phyloP scores from a whole-genome alignment of 306 rosid genomes.

The Quercus berberidifolia region DNA sequence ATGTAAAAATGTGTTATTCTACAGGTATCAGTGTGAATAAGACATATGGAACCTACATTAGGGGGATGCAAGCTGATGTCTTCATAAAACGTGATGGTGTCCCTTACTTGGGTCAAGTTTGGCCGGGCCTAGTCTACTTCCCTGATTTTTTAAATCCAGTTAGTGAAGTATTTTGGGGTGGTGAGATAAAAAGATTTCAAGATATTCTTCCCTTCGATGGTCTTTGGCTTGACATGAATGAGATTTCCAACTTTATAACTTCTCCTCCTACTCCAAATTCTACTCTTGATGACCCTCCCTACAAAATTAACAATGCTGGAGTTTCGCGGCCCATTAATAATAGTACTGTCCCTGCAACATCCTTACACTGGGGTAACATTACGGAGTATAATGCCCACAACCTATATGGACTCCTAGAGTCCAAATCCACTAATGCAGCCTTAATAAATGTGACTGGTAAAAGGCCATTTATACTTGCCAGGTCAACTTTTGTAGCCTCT shows the following conservation, averaged over 20 bases:
- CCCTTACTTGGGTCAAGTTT: conserved; percentile 73
- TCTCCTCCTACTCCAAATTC: conserved; percentile 49
- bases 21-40: conserved; percentile 68
- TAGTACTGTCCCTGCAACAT: conserved; percentile 56
- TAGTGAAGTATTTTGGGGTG: conserved; percentile 50
- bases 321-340: conserved; percentile 35
- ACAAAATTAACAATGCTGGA: conserved; percentile 54
- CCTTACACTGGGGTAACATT: conserved; percentile 57
- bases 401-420: conserved; percentile 66
- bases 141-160: conserved; percentile 77
- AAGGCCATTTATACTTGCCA: conserved; percentile 80
- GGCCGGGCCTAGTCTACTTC: conserved; percentile 85
- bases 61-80: conserved; percentile 68
- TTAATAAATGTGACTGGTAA: conserved; percentile 51
- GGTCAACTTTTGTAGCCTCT: conserved; percentile 87
- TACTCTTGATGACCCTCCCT: conserved; percentile 76
- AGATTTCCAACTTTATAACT: conserved; percentile 61
- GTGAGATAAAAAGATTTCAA: conserved; percentile 61
- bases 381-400: conserved; percentile 81
- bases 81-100: conserved; percentile 61
- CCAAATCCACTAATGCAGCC: conserved; percentile 62
- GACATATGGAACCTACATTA: conserved; percentile 51
- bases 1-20: not conserved
- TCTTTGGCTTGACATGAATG: conserved; percentile 92
- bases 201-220: conserved; percentile 69